These are phyloP conservation scores for Eucalyptus guilfoylei DNA, from an alignment of 345 rosid species.

Conservation along the genomic window DNA sequence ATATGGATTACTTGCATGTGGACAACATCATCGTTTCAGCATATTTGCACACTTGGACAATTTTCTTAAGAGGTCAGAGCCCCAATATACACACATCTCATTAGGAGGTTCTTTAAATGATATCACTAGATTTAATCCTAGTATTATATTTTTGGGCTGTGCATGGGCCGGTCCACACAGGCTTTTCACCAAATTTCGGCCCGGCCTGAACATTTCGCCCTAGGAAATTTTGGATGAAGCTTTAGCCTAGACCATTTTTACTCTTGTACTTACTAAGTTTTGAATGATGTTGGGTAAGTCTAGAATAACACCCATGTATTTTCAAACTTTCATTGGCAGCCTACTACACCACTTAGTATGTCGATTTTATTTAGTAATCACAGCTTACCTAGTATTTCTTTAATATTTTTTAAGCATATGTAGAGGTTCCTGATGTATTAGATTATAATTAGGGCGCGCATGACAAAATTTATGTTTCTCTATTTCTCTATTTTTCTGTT, in stretches of 20 bases:
- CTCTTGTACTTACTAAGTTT: not conserved
- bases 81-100: not conserved
- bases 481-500: too few relatives aligned
- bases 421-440: not conserved
- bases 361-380: not conserved
- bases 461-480: too few relatives aligned
- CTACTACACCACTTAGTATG: not conserved
- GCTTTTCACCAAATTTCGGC: not conserved
- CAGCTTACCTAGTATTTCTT: not conserved
- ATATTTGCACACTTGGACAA: too few relatives aligned
- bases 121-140: not conserved
- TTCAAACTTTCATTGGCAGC: not conserved
- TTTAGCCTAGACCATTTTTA: not conserved
- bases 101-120: not conserved
- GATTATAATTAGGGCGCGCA: too few relatives aligned
- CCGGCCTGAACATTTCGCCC: too few relatives aligned
- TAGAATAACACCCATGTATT: not conserved
- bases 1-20: too few relatives aligned
- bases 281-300: not conserved
- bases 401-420: not conserved
- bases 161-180: not conserved
- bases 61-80: not conserved
- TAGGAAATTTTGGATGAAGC: not conserved
- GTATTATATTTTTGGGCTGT: not conserved
- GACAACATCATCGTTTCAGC: too few relatives aligned